These are phyloP conservation scores for Lichtheimia ramosa DNA, from an alignment of 371 early-diverging fungal species.

Conservation along the genomic window DNA sequence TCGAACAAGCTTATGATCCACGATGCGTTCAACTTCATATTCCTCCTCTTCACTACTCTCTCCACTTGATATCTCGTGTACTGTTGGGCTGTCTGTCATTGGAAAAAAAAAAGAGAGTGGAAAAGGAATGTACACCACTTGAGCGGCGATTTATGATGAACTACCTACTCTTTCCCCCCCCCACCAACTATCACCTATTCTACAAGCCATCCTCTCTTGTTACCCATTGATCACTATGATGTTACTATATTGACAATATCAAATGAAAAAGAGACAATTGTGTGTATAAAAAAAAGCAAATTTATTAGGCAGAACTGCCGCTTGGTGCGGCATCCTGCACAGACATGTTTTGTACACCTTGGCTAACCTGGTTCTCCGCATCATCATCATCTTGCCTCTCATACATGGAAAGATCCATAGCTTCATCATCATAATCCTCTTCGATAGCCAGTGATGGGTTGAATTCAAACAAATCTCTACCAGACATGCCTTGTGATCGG, in stretches of 20 bases:
- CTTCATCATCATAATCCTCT: constrained; percentile 78
- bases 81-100: no score
- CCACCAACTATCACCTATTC: no score
- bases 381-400: constrained; percentile 49
- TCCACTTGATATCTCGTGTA: no score
- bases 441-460: constrained; percentile 87
- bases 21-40: constrained; percentile 16
- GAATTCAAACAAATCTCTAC: constrained; percentile 97
- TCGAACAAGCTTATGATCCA: not conserved
- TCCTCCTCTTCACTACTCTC: constrained; percentile 7
- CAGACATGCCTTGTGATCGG: constrained; percentile 90
- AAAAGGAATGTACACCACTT: no score
- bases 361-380: constrained; percentile 27
- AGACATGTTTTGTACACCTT: constrained; percentile 15
- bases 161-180: no score
- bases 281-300: no score
- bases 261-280: no score
- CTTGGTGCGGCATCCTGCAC: not conserved
- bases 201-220: no score
- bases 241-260: no score
- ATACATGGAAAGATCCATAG: constrained; percentile 59
- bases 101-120: no score
- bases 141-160: no score
- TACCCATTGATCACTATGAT: no score
- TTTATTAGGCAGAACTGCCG: not conserved